Base-by-base conservation (phyloP, 257 asterid genomes). In the Misopates orontium region DNA sequence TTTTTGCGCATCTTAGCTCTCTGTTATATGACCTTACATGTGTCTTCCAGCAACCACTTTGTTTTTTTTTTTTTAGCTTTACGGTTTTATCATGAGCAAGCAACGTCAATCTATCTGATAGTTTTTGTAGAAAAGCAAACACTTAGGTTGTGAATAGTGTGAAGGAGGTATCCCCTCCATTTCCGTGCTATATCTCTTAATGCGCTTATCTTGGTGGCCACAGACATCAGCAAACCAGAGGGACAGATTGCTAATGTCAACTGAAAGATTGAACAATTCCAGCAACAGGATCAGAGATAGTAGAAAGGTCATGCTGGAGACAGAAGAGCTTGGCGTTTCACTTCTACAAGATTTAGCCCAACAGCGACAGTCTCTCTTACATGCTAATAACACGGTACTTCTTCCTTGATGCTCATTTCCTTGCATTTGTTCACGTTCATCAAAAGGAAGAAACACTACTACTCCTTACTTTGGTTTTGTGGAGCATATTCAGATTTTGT, bases 261-360 rank as follows among this genome's bases (percentile, higher is more conserved):
- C 96, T 17, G 84, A 73, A 62, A 76, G 65, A 75, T 59, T 87
- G 71, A 80, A 88, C 80, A 82, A 48, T 65, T 80, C 97, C 19
- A 78, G 90, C 68, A 84, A 83, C 75, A 77, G 87, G 81, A 85
- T 90, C 68, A 80, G 72, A 60, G 90, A 88, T 13, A 85, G 97
- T 60, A 75, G 96, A 71, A 87, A 75, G 78, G 83, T 85, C 68
- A 88, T 90, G 90, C 83, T 87, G 67, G 96, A 90, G 79, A 90
- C 97, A 0, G 96, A 90, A 80, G 97, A 90, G 73, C 96, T 90
- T 28, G 95, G 95, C 15, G 97, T 90, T 54, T 88, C 97, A 19
- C 80, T 90, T 78, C 96, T 90, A 52, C 95, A 90, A 16, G 96
- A 90, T 71, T 78, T 90, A 61, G 88, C 84, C 56, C 89, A 83